Evolutionary conservation across 2,329 filamentous ascomycete genomes (phyloP).

Genomic region (Nemania sp.): DNA sequence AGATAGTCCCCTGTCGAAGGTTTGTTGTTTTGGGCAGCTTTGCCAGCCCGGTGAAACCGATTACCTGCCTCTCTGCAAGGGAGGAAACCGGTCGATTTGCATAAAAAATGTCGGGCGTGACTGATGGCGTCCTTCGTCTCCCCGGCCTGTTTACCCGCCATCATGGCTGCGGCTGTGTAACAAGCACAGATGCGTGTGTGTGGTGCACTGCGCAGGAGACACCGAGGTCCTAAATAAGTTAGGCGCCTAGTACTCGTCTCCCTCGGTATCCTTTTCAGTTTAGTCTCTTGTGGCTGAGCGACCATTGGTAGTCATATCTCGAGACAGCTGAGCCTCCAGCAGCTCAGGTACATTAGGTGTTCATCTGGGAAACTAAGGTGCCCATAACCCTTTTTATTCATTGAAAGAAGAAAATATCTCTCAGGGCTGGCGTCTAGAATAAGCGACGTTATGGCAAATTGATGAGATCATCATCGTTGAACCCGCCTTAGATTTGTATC

Average conservation of each 20-base stretch:
- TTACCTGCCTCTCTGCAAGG: background rate
- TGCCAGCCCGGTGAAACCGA: background rate
- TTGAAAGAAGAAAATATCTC: background rate
- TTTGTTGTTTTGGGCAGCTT: conserved; percentile 1
- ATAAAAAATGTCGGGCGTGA: conserved; percentile 1
- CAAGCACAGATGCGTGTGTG: background rate
- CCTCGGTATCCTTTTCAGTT: conserved; percentile 50
- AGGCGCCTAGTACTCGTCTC: conserved; percentile 39
- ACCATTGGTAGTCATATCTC: background rate
- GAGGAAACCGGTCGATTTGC: background rate
- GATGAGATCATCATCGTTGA: background rate
- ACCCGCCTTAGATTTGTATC: background rate
- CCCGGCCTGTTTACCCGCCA: background rate
- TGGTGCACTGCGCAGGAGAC: conserved; percentile 14
- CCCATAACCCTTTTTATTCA: background rate
- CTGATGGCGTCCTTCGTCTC: background rate
- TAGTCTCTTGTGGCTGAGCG: conserved; percentile 42
- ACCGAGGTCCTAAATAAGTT: conserved; percentile 45
- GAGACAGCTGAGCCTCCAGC: conserved; percentile 23
- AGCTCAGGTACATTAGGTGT: conserved; percentile 15
- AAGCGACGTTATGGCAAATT: background rate
- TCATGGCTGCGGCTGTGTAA: conserved; percentile 18
- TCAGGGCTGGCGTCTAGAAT: background rate
- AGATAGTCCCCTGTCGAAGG: conserved; percentile 2
- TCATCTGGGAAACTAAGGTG: background rate